These are phyloP conservation scores for Fusarium bactridioides DNA, from an alignment of 2,329 filamentous ascomycete genomes.

Conservation along the genomic window DNA sequence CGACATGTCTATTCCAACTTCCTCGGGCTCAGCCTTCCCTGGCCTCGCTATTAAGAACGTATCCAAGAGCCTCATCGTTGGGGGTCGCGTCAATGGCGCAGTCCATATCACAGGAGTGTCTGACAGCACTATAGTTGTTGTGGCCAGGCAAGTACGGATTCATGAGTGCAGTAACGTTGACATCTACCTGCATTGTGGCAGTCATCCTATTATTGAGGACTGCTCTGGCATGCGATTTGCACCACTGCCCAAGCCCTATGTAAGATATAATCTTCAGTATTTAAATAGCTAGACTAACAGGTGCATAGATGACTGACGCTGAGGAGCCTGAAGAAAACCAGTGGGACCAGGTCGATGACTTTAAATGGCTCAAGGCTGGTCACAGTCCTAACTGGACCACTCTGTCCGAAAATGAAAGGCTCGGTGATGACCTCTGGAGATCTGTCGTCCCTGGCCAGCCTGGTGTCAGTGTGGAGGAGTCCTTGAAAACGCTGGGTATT, in stretches of 20 bases:
- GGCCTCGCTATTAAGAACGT: slow-evolving; percentile 74
- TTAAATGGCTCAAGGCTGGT: slow-evolving; percentile 92
- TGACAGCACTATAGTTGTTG: slow-evolving; percentile 78
- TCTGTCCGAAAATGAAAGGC: slow-evolving; percentile 65
- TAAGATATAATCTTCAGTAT: slow-evolving; percentile 53
- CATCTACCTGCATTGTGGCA: slow-evolving; percentile 82
- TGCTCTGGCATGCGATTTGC: slow-evolving; percentile 82
- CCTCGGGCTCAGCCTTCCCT: slow-evolving; percentile 69
- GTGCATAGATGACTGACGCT: slow-evolving; percentile 38
- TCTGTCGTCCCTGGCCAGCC: slow-evolving; percentile 71
- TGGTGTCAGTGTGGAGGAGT: slow-evolving; percentile 69
- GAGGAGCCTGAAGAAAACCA: slow-evolving; percentile 63
- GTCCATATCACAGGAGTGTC: slow-evolving; percentile 81
- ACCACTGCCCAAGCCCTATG: slow-evolving; percentile 73
- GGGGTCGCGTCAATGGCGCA: slow-evolving; percentile 79
- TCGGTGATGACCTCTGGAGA: slow-evolving; percentile 73
- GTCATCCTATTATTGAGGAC: slow-evolving; percentile 93
- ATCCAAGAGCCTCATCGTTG: slow-evolving; percentile 74
- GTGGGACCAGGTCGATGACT: slow-evolving; percentile 94
- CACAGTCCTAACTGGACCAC: slow-evolving; percentile 89
- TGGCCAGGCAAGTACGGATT: slow-evolving; percentile 88
- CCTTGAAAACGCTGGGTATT: slow-evolving; percentile 63
- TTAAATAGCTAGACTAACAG: background rate
- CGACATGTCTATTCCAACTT: slow-evolving; percentile 76
- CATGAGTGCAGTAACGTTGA: slow-evolving; percentile 85